phyloP scores from a whole-genome alignment of 306 rosid species.

The Lathyrus tuberosus region DNA sequence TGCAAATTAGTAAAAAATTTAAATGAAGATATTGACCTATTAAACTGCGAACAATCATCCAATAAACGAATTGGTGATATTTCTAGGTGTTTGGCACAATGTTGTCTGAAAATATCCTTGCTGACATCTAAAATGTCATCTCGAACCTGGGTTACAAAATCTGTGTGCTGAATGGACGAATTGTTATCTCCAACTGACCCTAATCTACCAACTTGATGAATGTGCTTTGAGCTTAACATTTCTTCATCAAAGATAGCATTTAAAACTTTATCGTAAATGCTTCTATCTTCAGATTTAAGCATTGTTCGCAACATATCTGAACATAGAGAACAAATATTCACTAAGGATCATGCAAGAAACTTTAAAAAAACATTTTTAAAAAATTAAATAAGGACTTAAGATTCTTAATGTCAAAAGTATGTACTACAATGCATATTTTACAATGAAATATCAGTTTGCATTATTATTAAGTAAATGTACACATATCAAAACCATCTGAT shows the following conservation, averaged over 20 bases:
- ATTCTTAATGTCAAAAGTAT: background rate
- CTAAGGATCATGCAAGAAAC: conserved; percentile 37
- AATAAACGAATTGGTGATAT: conserved; percentile 67
- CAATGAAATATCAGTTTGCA: conserved; percentile 25
- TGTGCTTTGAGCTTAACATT: conserved; percentile 60
- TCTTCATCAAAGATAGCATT: conserved; percentile 87
- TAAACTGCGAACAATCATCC: conserved; percentile 72
- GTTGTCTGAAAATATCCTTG: conserved; percentile 76
- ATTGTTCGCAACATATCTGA: conserved; percentile 80
- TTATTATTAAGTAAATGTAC: conserved; percentile 31
- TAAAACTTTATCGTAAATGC: conserved; percentile 80
- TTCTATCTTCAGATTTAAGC: conserved; percentile 86
- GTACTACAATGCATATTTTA: conserved; percentile 16
- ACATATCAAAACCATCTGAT: conserved; percentile 26
- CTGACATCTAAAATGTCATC: conserved; percentile 74
- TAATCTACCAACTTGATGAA: conserved; percentile 54
- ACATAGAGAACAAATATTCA: conserved; percentile 38
- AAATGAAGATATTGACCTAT: conserved; percentile 58
- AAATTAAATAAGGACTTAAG: conserved; percentile 13
- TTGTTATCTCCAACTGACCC: conserved; percentile 51
- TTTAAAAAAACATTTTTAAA: background rate
- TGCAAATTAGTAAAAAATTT: conserved; percentile 31
- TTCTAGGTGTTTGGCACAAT: conserved; percentile 88
- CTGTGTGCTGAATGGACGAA: conserved; percentile 67
- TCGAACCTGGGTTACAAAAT: conserved; percentile 75